phyloP scores from a whole-genome alignment of 805 yeast species.

The Candida nemodendra region DNA sequence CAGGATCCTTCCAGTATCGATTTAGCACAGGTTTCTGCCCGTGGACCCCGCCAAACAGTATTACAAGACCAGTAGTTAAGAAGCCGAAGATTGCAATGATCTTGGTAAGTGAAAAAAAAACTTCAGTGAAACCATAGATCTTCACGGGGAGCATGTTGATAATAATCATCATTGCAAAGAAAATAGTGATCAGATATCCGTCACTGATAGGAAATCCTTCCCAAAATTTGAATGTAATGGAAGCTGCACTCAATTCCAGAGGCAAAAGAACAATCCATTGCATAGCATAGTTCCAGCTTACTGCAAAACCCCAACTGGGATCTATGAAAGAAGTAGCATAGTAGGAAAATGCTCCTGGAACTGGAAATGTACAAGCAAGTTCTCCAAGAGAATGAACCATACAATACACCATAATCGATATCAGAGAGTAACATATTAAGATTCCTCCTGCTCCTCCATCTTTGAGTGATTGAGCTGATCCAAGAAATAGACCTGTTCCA shows the following conservation, averaged over 20 bases:
- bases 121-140: constrained; percentile 57
- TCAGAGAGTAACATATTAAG: constrained; percentile 52
- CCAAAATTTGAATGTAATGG: constrained; percentile 55
- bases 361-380: constrained; percentile 58
- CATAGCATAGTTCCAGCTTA: constrained; percentile 56
- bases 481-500: constrained; percentile 69
- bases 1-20: constrained; percentile 46
- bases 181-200: constrained; percentile 50
- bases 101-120: constrained; percentile 47
- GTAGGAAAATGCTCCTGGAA: constrained; percentile 64
- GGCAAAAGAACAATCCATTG: constrained; percentile 54
- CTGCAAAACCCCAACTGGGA: constrained; percentile 61
- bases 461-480: constrained; percentile 57
- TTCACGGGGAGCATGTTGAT: constrained; percentile 55
- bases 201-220: constrained; percentile 39
- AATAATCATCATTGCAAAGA: constrained; percentile 45
- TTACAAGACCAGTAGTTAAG: constrained; percentile 50
- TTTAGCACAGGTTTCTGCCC: constrained; percentile 43
- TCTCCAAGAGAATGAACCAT: constrained; percentile 65
- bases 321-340: constrained; percentile 60
- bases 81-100: constrained; percentile 51
- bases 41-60: constrained; percentile 50
- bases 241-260: constrained; percentile 51
- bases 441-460: constrained; percentile 67
- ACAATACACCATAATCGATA: constrained; percentile 55